Conservation (phyloP, 1,139 yeast genomes). For the Saccharomyces pastorianus region DNA sequence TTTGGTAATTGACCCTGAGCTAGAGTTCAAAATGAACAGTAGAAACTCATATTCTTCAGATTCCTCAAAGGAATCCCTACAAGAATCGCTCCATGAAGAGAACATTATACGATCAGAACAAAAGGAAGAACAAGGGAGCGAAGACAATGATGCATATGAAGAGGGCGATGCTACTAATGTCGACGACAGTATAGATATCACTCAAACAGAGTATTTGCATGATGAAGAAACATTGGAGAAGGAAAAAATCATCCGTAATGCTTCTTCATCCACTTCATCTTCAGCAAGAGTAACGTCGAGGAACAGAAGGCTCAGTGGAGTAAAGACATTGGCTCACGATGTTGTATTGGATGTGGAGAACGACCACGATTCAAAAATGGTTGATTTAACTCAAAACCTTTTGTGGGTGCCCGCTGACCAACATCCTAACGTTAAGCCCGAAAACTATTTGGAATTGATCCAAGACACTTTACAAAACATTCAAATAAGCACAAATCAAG, state of each 20-base stretch:
- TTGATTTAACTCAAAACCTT: slow-evolving; percentile 30
- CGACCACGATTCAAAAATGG: not conserved
- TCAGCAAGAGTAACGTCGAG: slow-evolving; percentile 3
- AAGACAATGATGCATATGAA: slow-evolving; percentile 1
- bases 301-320: slow-evolving; percentile 17
- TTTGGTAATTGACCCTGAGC: slow-evolving; percentile 29
- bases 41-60: slow-evolving; percentile 12
- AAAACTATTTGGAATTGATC: slow-evolving; percentile 76
- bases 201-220: slow-evolving; percentile 19
- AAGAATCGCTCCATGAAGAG: not conserved
- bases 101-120: not conserved
- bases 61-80: not conserved
- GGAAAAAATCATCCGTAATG: not conserved
- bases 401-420: slow-evolving; percentile 94
- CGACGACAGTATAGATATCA: slow-evolving; percentile 19
- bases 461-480: slow-evolving; percentile 73
- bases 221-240: slow-evolving; percentile 6
- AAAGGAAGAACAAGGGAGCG: not conserved
- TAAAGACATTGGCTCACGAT: slow-evolving; percentile 9
- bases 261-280: not conserved
- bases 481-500: not conserved
- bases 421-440: slow-evolving; percentile 92
- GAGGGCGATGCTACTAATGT: slow-evolving; percentile 3
- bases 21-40: slow-evolving; percentile 22
- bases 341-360: not conserved